phyloP scores from a whole-genome alignment of 2,329 filamentous ascomycete genomes.

The Pseudocercospora macadamiae region DNA sequence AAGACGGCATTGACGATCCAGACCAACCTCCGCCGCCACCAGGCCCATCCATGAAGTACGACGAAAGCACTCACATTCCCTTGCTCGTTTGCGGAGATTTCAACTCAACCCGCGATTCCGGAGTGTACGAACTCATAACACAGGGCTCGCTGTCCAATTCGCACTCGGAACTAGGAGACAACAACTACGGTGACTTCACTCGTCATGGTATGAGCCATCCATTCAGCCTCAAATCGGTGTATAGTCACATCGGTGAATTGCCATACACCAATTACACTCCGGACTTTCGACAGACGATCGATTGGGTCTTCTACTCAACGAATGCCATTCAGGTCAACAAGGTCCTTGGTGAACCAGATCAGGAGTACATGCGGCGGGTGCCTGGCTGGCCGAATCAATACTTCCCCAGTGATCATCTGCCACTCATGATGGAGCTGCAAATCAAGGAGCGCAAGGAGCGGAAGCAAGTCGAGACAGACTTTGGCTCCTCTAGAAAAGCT shows the following conservation, averaged over 20 bases:
- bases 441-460: conserved; percentile 82
- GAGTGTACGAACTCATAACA: conserved; percentile 87
- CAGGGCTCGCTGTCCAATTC: conserved; percentile 76
- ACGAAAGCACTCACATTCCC: conserved; percentile 83
- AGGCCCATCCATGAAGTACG: conserved; percentile 83
- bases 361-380: conserved; percentile 80
- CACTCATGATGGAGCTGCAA: conserved; percentile 84
- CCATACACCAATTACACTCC: conserved; percentile 97
- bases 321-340: conserved; percentile 84
- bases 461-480: conserved; percentile 40
- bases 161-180: conserved; percentile 77
- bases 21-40: conserved; percentile 55
- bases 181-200: conserved; percentile 92
- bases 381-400: conserved; percentile 93
- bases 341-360: conserved; percentile 83
- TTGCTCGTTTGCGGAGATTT: conserved; percentile 93
- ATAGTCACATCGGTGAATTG: conserved; percentile 80
- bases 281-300: conserved; percentile 86
- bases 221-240: conserved; percentile 90
- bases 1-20: conserved; percentile 53
- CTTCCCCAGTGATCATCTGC: conserved; percentile 90
- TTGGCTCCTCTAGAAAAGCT: conserved; percentile 29
- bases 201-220: conserved; percentile 90
- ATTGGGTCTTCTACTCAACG: conserved; percentile 97
- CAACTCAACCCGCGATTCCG: conserved; percentile 85